A percentile compares a stretch with the other conserved stretches of the same genome.
These are phyloP conservation scores for Fraxinus paxiana DNA, from an alignment of 305 asterid genomes.

Conservation along the genomic window DNA sequence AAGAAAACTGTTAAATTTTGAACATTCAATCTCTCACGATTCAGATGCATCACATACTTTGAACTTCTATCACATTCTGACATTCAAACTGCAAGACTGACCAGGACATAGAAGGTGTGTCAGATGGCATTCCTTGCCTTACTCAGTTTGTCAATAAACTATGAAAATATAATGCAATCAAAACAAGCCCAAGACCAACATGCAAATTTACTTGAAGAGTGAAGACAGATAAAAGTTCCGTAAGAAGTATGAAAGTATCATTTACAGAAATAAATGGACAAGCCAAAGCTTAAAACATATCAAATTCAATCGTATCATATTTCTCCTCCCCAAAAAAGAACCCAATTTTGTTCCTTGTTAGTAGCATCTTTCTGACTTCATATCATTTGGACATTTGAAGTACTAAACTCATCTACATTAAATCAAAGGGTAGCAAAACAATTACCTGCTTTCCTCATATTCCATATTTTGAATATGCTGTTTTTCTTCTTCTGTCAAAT, in stretches of 20 bases:
- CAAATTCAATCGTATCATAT: neutral
- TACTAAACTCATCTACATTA: neutral
- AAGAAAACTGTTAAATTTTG: neutral
- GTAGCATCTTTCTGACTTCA: neutral
- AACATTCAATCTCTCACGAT: neutral
- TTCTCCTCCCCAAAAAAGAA: slow-evolving; percentile 13
- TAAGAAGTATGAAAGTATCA: neutral
- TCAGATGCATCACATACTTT: neutral
- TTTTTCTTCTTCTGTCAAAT: slow-evolving; percentile 69
- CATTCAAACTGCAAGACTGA: neutral
- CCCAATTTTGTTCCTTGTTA: neutral
- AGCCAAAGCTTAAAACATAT: neutral
- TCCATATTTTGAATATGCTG: slow-evolving; percentile 47
- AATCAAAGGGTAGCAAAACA: slow-evolving; percentile 8
- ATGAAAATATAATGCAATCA: neutral
- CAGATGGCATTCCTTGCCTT: neutral
- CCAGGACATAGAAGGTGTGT: neutral
- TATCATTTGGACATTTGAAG: slow-evolving; percentile 2
- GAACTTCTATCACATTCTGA: neutral
- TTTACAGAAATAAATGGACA: neutral
- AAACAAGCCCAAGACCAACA: neutral
- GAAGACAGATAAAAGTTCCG: neutral
- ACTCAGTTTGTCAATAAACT: neutral
- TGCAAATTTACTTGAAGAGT: neutral
- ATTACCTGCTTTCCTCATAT: slow-evolving; percentile 57